A percentile compares a stretch with the other conserved stretches of the same genome.
Conservation (phyloP, 805 yeast genomes). For the Candida loeiensis region DNA sequence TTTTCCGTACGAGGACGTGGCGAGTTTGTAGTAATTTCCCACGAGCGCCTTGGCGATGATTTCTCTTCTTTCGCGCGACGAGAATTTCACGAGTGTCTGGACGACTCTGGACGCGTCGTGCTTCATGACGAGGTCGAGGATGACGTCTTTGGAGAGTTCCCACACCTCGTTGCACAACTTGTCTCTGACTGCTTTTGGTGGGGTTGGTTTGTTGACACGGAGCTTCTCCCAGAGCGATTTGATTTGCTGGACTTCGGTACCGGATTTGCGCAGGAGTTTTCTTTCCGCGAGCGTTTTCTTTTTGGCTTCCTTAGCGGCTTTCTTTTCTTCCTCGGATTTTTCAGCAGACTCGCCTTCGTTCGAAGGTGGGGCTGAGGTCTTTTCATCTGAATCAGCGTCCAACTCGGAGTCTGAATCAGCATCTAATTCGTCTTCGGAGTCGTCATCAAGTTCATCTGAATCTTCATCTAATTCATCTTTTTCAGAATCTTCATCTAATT, state of each 20-base stretch:
- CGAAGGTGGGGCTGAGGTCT: neutral
- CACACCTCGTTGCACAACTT: conserved; percentile 80
- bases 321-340: conserved; percentile 40
- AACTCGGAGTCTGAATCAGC: conserved; percentile 20
- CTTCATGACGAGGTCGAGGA: conserved; percentile 83
- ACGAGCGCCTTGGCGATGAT: conserved; percentile 63
- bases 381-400: conserved; percentile 25
- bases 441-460: conserved; percentile 17
- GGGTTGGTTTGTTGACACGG: conserved; percentile 78
- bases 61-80: conserved; percentile 74
- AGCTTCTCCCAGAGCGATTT: conserved; percentile 88
- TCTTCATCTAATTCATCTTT: conserved; percentile 13
- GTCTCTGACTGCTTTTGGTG: conserved; percentile 72
- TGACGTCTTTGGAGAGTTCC: conserved; percentile 72
- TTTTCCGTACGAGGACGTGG: conserved; percentile 92
- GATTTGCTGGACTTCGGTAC: conserved; percentile 77
- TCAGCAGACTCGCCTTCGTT: conserved; percentile 14
- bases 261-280: conserved; percentile 84
- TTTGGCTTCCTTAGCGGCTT: conserved; percentile 64
- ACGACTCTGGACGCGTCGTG: conserved; percentile 97
- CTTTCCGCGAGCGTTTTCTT: conserved; percentile 74
- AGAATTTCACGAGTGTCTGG: conserved; percentile 86
- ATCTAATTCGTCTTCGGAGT: conserved; percentile 18
- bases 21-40: conserved; percentile 75
- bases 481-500: conserved; percentile 23